These are phyloP conservation scores for Massariosphaeria phaeospora DNA, from an alignment of 495 filamentous ascomycete species.

Conservation along the genomic window DNA sequence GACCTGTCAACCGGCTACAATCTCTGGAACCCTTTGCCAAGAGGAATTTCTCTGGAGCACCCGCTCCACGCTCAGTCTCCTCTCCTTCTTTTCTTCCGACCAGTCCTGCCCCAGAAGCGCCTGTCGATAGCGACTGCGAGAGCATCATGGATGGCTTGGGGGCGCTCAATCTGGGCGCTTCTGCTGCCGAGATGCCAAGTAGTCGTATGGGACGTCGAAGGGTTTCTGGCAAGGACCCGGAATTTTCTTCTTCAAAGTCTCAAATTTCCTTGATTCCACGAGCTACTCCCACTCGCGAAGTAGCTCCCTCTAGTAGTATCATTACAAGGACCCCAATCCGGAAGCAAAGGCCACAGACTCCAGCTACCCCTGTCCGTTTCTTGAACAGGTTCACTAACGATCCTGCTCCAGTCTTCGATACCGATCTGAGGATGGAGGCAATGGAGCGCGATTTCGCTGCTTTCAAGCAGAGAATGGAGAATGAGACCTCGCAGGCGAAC, in stretches of 20 bases:
- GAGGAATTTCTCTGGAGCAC: constrained; percentile 1
- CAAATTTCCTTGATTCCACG: constrained; percentile 13
- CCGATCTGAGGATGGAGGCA: constrained; percentile 57
- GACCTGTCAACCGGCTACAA: not conserved
- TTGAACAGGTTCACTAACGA: constrained; percentile 69
- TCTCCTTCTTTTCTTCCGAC: constrained; percentile 11
- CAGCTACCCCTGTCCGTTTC: constrained; percentile 43
- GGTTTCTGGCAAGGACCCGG: constrained; percentile 20
- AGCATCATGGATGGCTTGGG: constrained; percentile 11
- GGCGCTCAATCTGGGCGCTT: constrained; percentile 13
- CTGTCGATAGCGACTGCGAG: constrained; percentile 16
- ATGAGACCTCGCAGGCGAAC: constrained; percentile 56
- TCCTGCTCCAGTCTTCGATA: constrained; percentile 64
- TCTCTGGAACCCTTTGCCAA: not conserved
- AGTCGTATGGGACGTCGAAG: constrained; percentile 14
- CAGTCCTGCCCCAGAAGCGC: constrained; percentile 10
- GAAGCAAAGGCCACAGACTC: constrained; percentile 7
- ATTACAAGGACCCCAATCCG: constrained; percentile 35
- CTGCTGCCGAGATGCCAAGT: not conserved
- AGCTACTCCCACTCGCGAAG: constrained; percentile 7
- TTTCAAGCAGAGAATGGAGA: constrained; percentile 59
- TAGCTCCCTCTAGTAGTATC: constrained; percentile 4
- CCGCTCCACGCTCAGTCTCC: constrained; percentile 6
- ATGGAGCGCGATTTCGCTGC: constrained; percentile 59
- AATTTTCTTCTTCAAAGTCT: constrained; percentile 9